Evolutionary conservation across 176 grass and related monocot genomes (phyloP).

Genomic region (Cocos nucifera): DNA sequence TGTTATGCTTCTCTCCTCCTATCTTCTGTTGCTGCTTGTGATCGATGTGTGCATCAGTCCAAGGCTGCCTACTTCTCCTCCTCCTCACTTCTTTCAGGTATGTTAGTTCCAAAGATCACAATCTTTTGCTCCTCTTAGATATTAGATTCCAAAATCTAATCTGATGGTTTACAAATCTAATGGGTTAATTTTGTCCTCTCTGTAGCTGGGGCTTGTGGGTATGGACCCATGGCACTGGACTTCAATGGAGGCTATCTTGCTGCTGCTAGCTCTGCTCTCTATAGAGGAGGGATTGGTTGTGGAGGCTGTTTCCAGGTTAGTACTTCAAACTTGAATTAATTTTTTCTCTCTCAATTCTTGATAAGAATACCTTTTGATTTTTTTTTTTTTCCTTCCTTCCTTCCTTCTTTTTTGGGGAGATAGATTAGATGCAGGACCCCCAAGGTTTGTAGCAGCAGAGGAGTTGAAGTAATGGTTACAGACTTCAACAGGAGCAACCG

Average conservation of each 20-base stretch:
- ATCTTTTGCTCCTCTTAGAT: background rate
- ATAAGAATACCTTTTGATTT: background rate
- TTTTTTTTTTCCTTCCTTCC: background rate
- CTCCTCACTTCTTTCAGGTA: conserved; percentile 45
- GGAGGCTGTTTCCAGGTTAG: conserved; percentile 72
- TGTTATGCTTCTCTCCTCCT: too few relatives aligned
- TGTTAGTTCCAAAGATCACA: too few relatives aligned
- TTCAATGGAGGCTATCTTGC: conserved; percentile 42
- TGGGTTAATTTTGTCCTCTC: background rate
- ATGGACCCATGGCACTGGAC: conserved; percentile 44
- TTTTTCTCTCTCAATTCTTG: background rate
- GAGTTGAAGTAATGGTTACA: conserved; percentile 53
- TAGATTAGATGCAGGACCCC: conserved; percentile 76
- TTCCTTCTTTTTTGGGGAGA: background rate
- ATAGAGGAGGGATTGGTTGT: conserved; percentile 61
- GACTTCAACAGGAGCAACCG: conserved; percentile 53
- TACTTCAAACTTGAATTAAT: conserved; percentile 9
- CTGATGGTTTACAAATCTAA: too few relatives aligned
- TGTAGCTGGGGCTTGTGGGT: conserved; percentile 73
- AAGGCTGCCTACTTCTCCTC: conserved; percentile 44
- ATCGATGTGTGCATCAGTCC: conserved; percentile 56
- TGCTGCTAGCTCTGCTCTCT: conserved; percentile 31
- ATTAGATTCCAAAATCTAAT: background rate
- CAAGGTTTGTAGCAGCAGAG: conserved; percentile 33
- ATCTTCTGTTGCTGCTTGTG: conserved; percentile 40